phyloP scores from a whole-genome alignment of 2,329 filamentous ascomycete genomes.

The Colletotrichum karsti region DNA sequence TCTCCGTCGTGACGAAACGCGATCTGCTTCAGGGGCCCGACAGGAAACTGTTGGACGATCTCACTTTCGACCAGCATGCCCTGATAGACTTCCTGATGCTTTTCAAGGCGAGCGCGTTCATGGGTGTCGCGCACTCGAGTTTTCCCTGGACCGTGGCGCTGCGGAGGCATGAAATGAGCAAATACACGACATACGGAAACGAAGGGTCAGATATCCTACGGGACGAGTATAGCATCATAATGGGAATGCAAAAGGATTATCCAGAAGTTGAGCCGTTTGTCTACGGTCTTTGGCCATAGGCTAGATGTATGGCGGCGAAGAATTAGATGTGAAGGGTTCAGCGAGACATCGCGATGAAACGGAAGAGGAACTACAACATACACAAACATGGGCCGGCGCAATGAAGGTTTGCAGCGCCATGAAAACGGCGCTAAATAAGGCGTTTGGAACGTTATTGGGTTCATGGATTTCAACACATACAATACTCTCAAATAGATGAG shows the following conservation, averaged over 20 bases:
- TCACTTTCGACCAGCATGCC: constrained; percentile 43
- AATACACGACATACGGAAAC: constrained; percentile 35
- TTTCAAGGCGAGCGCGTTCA: constrained; percentile 41
- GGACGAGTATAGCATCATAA: constrained; percentile 41
- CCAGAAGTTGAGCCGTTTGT: constrained; percentile 40
- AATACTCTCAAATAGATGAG: no score
- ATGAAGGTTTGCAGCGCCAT: no score
- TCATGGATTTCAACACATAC: no score
- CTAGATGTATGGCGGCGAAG: no score
- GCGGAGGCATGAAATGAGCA: constrained; percentile 41
- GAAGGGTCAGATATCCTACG: constrained; percentile 39
- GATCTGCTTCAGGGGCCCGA: constrained; percentile 36
- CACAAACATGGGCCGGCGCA: no score
- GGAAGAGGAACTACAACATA: no score
- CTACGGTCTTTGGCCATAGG: constrained; percentile 39
- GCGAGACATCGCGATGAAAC: no score
- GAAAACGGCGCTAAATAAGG: no score
- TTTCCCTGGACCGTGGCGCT: constrained; percentile 43
- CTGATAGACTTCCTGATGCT: constrained; percentile 42
- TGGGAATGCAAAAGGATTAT: constrained; percentile 40
- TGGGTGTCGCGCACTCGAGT: constrained; percentile 42
- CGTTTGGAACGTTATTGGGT: no score
- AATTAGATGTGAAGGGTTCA: no score
- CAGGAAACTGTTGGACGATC: constrained; percentile 28
- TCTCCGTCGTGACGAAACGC: constrained; percentile 40